Conservation (phyloP, 257 asterid species). For the Solanum etuberosum region DNA sequence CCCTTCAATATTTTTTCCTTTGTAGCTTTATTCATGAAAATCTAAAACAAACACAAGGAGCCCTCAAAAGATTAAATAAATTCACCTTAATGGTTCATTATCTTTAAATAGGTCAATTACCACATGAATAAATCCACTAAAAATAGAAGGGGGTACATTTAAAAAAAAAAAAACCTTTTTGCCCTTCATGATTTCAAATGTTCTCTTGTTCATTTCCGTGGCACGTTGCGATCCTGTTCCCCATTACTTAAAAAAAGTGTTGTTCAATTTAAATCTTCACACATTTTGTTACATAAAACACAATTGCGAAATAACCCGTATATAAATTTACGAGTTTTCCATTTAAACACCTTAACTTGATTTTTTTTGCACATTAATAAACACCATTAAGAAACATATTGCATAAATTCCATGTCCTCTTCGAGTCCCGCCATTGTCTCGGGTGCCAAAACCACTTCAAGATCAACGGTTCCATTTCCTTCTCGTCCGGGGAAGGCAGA, state of each 20-base stretch:
- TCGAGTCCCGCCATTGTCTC: conserved; percentile 63
- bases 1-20: not conserved
- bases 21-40: not conserved
- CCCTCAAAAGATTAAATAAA: not conserved
- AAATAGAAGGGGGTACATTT: not conserved
- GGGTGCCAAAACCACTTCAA: conserved; percentile 82
- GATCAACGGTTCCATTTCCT: conserved; percentile 86
- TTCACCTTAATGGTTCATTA: not conserved
- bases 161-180: not conserved
- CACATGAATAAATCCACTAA: not conserved
- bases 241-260: no score
- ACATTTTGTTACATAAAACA: not conserved
- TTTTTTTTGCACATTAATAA: not conserved
- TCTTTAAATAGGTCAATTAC: not conserved
- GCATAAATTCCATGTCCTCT: conserved; percentile 68
- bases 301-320: not conserved
- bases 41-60: not conserved
- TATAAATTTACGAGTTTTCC: not conserved
- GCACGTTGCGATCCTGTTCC: accelerated
- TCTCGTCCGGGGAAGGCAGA: conserved; percentile 83
- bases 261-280: not conserved
- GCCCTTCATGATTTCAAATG: not conserved
- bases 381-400: conserved; percentile 39
- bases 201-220: not conserved
- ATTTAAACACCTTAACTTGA: not conserved